These are phyloP conservation scores for Sphaerulina populicola DNA, from an alignment of 2,329 filamentous ascomycete species.

Conservation along the genomic window DNA sequence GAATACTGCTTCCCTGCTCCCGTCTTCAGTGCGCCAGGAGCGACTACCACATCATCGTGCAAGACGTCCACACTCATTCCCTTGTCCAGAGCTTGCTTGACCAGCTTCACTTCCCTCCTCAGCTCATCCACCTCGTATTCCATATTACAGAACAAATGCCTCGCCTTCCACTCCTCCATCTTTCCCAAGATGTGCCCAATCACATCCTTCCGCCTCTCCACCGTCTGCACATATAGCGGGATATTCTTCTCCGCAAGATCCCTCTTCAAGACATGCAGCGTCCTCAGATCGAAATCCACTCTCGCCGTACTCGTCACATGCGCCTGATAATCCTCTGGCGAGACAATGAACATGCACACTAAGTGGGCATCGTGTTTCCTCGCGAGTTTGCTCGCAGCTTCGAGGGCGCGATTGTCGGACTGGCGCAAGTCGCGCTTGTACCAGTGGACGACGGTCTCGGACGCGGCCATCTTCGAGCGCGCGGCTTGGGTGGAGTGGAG, in stretches of 20 bases:
- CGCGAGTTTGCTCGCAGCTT: conserved; percentile 58
- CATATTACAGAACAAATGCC: conserved; percentile 70
- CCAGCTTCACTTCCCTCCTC: conserved; percentile 62
- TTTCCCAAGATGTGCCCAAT: conserved; percentile 55
- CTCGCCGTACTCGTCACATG: conserved; percentile 65
- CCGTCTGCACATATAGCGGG: conserved; percentile 66
- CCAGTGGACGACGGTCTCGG: conserved; percentile 72
- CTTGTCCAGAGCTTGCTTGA: conserved; percentile 52
- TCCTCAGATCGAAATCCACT: conserved; percentile 74
- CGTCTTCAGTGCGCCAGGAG: conserved; percentile 59
- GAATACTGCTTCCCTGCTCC: conserved; percentile 70
- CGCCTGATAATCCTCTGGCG: conserved; percentile 75
- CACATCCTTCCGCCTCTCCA: conserved; percentile 57
- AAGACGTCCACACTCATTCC: conserved; percentile 62
- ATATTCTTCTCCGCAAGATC: conserved; percentile 66
- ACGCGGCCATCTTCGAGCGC: conserved; percentile 47
- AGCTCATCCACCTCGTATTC: conserved; percentile 92
- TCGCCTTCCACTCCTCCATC: conserved; percentile 62
- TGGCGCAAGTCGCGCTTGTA: conserved; percentile 75
- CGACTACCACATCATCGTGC: conserved; percentile 76
- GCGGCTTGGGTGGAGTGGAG: conserved; percentile 52
- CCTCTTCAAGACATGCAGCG: conserved; percentile 54
- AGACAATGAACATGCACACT: conserved; percentile 69
- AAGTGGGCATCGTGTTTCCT: conserved; percentile 61
- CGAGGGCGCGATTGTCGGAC: conserved; percentile 64